A percentile compares a stretch with the other conserved stretches of the same genome.
These are phyloP conservation scores for Zhuliangozyma parablackwelliae DNA, from an alignment of 1,139 yeast species.

Conservation along the genomic window DNA sequence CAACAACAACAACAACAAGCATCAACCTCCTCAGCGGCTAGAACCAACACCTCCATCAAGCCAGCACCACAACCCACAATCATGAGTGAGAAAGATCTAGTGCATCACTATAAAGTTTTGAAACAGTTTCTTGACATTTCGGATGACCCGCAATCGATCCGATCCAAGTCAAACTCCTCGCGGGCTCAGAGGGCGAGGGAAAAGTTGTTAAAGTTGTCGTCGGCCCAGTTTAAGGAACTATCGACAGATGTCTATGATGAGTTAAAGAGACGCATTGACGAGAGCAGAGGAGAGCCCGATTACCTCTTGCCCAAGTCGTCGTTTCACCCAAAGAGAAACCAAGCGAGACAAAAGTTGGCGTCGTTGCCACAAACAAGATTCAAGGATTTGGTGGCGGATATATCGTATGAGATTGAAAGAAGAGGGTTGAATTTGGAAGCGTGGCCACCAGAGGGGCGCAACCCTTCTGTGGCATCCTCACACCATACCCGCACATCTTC, in stretches of 20 bases:
- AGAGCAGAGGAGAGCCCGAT: conserved; percentile 52
- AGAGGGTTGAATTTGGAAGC: conserved; percentile 46
- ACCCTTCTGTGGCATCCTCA: conserved; percentile 6
- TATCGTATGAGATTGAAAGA: conserved; percentile 80
- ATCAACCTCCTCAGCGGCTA: too few species aligned
- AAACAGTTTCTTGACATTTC: conserved; percentile 51
- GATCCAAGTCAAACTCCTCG: conserved; percentile 44
- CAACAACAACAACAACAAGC: too few species aligned
- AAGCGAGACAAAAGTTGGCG: conserved; percentile 89
- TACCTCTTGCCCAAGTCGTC: conserved; percentile 63
- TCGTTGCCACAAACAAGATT: conserved; percentile 78
- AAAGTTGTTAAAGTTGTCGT: conserved; percentile 72
- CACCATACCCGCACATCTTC: neutral
- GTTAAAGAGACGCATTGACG: conserved; percentile 65
- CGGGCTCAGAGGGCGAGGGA: conserved; percentile 79
- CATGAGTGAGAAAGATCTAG: conserved; percentile 36
- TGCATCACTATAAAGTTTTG: conserved; percentile 46
- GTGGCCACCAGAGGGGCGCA: conserved; percentile 5
- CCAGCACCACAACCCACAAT: too few species aligned
- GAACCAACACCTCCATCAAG: too few species aligned
- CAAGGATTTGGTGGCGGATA: conserved; percentile 87
- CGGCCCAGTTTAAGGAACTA: conserved; percentile 83
- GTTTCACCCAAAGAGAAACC: conserved; percentile 92
- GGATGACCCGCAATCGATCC: conserved; percentile 37
- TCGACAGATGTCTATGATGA: conserved; percentile 94